Evolutionary conservation across 176 grass and related monocot species (phyloP).

Genomic region (Themeda triandra): DNA sequence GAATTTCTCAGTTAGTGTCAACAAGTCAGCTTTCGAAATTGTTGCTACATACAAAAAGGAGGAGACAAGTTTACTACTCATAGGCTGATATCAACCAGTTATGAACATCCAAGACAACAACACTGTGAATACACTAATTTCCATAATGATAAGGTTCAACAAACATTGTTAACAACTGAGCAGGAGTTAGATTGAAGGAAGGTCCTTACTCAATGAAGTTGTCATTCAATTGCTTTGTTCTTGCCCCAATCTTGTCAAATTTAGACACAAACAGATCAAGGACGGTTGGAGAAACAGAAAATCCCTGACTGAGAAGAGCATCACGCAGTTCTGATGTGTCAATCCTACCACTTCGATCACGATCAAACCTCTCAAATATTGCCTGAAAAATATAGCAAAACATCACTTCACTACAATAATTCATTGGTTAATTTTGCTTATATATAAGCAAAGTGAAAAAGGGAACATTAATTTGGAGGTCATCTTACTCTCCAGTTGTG

Average conservation of each 20-base stretch:
- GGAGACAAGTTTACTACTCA: too few relatives aligned
- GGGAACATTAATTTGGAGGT: background rate
- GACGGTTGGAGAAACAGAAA: slow-evolving; percentile 72
- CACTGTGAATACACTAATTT: background rate
- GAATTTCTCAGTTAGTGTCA: too few relatives aligned
- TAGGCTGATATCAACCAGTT: too few relatives aligned
- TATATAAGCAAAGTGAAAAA: background rate
- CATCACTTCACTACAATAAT: background rate
- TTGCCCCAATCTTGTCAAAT: slow-evolving; percentile 98
- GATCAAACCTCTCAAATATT: too few relatives aligned
- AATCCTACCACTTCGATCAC: slow-evolving; percentile 86
- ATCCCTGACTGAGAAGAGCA: slow-evolving; percentile 86
- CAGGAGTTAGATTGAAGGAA: background rate
- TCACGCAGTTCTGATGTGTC: slow-evolving; percentile 79
- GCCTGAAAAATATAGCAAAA: slow-evolving; percentile 21
- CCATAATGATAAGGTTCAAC: background rate
- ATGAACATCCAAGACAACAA: background rate
- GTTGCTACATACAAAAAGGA: too few relatives aligned
- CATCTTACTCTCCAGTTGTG: slow-evolving; percentile 89
- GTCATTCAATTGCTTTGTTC: slow-evolving; percentile 89
- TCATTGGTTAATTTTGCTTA: background rate
- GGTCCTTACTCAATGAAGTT: slow-evolving; percentile 96
- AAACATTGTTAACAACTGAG: too few relatives aligned
- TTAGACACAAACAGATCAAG: slow-evolving; percentile 88
- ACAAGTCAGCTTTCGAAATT: too few relatives aligned